Percentiles rank a stretch among this genome's conserved stretches.
Conservation (phyloP, 768 basidiomycete species). For the Epithele typhae region DNA sequence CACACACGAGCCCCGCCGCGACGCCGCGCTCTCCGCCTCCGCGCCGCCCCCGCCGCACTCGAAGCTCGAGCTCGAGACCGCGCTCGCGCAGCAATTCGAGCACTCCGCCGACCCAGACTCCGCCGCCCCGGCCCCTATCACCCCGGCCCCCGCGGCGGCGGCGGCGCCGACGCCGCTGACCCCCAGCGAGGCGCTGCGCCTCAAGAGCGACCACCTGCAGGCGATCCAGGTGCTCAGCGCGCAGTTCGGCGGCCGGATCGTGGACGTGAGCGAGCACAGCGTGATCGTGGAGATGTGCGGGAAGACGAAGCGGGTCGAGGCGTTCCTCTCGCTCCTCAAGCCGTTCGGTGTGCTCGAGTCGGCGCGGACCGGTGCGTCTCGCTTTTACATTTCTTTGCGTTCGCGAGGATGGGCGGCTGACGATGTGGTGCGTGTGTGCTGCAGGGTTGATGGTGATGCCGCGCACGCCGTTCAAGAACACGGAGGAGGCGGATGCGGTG, state of each 20-base stretch:
- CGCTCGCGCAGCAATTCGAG: constrained; percentile 77
- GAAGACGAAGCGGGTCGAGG: constrained; percentile 88
- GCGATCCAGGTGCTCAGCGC: constrained; percentile 80
- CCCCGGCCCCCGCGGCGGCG: constrained; percentile 25
- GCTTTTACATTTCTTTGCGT: not conserved
- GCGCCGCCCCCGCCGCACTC: constrained; percentile 24
- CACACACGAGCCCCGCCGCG: constrained; percentile 67
- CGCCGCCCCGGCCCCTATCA: constrained; percentile 5
- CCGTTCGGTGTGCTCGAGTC: constrained; percentile 96
- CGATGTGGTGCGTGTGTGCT: too few species aligned
- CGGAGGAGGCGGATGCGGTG: constrained; percentile 50
- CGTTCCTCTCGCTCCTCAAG: constrained; percentile 85
- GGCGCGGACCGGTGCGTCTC: constrained; percentile 77
- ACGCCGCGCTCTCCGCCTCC: not conserved
- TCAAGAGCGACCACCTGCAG: constrained; percentile 85
- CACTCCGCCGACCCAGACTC: constrained; percentile 37
- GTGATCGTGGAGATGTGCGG: constrained; percentile 94
- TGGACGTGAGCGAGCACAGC: constrained; percentile 92
- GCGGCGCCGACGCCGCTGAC: constrained; percentile 31
- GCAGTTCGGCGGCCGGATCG: constrained; percentile 91
- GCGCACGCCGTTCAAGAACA: constrained; percentile 76
- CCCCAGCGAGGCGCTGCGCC: constrained; percentile 78
- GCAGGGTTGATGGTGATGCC: constrained; percentile 98
- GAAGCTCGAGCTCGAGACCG: constrained; percentile 68
- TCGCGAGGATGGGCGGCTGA: too few species aligned